Evolutionary conservation across 768 basidiomycete genomes (phyloP), one percentile per base, ranked within the genome.

Genomic region (Cystofilobasidium ferigula): DNA sequence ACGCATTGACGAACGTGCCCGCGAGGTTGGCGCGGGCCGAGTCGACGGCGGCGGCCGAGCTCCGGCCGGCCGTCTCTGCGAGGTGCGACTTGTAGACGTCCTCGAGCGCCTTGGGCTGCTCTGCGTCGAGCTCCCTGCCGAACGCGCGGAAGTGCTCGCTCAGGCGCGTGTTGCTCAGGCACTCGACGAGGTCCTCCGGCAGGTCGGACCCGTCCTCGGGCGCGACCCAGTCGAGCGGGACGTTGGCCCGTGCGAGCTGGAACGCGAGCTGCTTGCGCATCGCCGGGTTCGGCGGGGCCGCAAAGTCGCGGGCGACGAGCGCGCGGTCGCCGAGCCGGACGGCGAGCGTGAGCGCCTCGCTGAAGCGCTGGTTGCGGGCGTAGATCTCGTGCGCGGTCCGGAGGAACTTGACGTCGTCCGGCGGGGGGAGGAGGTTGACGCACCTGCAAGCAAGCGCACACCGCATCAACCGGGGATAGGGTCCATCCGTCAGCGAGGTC

Each of bases 31-130:
- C 91, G 65, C 88, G 83, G 28, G 95, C 94, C 8, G 93, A 95
- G 72, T 97, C 93, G 57, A 95, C 85, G 67, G 85, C 88, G 0
- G 86, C 81, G 3, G 85, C 81, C 35, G 85, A 79, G 69, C 86
- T 86, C n/a, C n/a, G n/a, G n/a, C n/a, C n/a, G n/a, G n/a, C n/a
- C n/a, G 88, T 87, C 70, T 87, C 88, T 74, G 98, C 95, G 16
- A 97, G 79, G 78, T 99, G 94, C 3, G 85, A 84, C 75, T 98
- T 99, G 80, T 99, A 99, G 26, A 98, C 89, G 75, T 98, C 95
- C 73, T 98, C 95, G 59, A 97, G 78, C 57, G 86, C 87, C 80
- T 90, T 92, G 6, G 95, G 82, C 32, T 97, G 94, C 5, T 80
- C 78, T 2, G 94, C 93, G 53, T 86, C 90, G 34, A 99, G 79